These are phyloP conservation scores for Globisporangium yorkense DNA, from an alignment of 352 stramenopile genomes.

Conservation along the genomic window DNA sequence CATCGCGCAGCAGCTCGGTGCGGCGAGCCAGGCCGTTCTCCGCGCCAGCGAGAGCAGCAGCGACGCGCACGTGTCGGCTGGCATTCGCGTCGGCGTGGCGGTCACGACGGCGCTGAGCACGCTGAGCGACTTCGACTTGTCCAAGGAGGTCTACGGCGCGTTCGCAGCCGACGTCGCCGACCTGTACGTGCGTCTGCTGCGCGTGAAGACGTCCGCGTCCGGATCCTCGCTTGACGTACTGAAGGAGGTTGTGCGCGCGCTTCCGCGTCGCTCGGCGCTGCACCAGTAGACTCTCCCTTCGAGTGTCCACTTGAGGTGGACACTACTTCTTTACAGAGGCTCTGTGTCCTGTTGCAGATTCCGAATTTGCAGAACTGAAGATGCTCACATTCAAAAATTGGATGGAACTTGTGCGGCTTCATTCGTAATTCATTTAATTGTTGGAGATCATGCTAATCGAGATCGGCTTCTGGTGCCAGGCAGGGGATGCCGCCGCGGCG, in stretches of 20 bases:
- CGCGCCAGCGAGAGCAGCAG: slow-evolving; percentile 29
- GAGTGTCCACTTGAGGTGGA: background rate
- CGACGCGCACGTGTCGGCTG: slow-evolving; percentile 12
- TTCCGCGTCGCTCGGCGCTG: background rate
- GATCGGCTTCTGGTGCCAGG: slow-evolving; percentile 46
- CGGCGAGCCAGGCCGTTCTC: slow-evolving; percentile 13
- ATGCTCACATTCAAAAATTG: background rate
- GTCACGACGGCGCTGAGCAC: slow-evolving; percentile 31
- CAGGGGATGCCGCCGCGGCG: slow-evolving; percentile 2
- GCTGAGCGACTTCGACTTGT: slow-evolving; percentile 34
- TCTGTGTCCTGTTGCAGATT: too few species aligned
- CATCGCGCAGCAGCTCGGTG: slow-evolving; percentile 18
- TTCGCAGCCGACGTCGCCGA: slow-evolving; percentile 47
- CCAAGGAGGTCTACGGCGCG: slow-evolving; percentile 27
- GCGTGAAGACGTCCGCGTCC: slow-evolving; percentile 21
- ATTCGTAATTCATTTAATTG: background rate
- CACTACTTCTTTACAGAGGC: too few species aligned
- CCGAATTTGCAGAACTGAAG: too few species aligned
- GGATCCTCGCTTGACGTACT: slow-evolving; percentile 28
- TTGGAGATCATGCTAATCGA: slow-evolving; percentile 26
- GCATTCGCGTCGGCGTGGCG: slow-evolving; percentile 18
- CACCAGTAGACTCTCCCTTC: background rate
- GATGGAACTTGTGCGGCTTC: background rate
- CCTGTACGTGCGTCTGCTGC: slow-evolving; percentile 46
- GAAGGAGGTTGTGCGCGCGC: slow-evolving; percentile 1